Evolutionary conservation across 768 basidiomycete genomes (phyloP).

Genomic region (Paxillus ammoniavirescens): DNA sequence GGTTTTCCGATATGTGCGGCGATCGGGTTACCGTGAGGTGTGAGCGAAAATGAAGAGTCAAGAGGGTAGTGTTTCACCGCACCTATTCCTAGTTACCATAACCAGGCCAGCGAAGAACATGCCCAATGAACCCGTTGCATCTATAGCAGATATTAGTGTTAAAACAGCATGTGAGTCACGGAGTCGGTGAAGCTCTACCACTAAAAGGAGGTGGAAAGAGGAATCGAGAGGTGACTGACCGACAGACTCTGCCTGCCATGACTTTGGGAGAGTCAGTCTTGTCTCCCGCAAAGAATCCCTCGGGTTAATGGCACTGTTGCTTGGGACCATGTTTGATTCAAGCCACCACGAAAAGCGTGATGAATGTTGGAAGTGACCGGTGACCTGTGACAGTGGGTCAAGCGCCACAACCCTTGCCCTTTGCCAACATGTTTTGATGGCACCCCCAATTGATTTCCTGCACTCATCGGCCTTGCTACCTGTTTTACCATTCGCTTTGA

Average conservation of each 20-base stretch:
- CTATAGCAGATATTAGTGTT: conserved; percentile 26
- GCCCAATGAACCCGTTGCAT: conserved; percentile 49
- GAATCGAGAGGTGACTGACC: conserved; percentile 29
- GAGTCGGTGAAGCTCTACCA: not conserved
- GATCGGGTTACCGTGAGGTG: conserved; percentile 12
- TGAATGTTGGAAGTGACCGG: too few species aligned
- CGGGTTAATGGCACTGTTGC: conserved; percentile 48
- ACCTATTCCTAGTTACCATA: conserved; percentile 57
- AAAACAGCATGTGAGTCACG: not conserved
- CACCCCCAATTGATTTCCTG: too few species aligned
- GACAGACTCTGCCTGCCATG: conserved; percentile 57
- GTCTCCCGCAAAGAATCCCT: conserved; percentile 63
- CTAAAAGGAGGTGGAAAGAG: not conserved
- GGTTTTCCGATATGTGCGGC: conserved; percentile 20
- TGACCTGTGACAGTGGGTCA: too few species aligned
- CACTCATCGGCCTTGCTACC: too few species aligned
- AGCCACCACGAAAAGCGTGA: too few species aligned
- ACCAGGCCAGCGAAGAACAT: conserved; percentile 70
- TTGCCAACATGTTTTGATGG: too few species aligned
- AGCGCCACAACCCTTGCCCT: too few species aligned
- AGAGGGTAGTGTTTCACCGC: conserved; percentile 9
- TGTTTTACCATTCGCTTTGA: too few species aligned
- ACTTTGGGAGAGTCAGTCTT: conserved; percentile 55
- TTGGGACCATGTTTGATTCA: conserved; percentile 29
- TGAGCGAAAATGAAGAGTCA: not conserved